Evolutionary conservation across 306 rosid species (phyloP), one percentile per base, ranked within the genome.

Genomic region (Crotalaria pallida): DNA sequence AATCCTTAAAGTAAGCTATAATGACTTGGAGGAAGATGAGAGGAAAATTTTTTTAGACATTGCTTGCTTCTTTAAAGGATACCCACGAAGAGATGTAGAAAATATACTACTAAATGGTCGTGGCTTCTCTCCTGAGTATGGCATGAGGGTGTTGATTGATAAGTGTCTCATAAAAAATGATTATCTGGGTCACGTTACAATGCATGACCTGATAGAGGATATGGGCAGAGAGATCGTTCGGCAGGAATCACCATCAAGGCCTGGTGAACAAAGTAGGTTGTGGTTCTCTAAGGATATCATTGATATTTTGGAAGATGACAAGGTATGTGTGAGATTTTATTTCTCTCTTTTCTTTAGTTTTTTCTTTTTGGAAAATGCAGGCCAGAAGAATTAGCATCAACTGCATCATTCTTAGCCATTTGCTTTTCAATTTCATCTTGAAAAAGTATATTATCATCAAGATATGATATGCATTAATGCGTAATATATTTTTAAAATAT

Each of bases 1-100:
- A 19, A 67, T 67, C 62, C 11, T 67, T 12, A 67, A 16, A 49
- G 50, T 60, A 23, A 72, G 70, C 6, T 72, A 59, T 49, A 70
- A 61, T 48, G 22, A 43, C n/a, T 61, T 60, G 16, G 33, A 33
- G n/a, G 60, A 31, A 59, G 1, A 6, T 6, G 52, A 61, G 10
- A 61, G 50, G 50, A 17, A 60, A 29, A 61, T 49, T 1, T 49
- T 72, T 13, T 23, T 60, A 11, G 41, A 72, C 47, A 49, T 72
- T 0, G 26, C 70, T 60, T 60, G 52, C 16, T 61, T 72, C 45
- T 62, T 62, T 45, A 50, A 62, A 7, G 64, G 78, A 21, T 49
- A 61, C 1, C 1, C 8, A 1, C 17, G 34, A 43, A 36, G 15
- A 2, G 22, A 73, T 62, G 55, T 61, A n/a, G 27, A 0, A 55